Evolutionary conservation across 495 filamentous ascomycete genomes (phyloP).

Genomic region (Peziza echinospora): DNA sequence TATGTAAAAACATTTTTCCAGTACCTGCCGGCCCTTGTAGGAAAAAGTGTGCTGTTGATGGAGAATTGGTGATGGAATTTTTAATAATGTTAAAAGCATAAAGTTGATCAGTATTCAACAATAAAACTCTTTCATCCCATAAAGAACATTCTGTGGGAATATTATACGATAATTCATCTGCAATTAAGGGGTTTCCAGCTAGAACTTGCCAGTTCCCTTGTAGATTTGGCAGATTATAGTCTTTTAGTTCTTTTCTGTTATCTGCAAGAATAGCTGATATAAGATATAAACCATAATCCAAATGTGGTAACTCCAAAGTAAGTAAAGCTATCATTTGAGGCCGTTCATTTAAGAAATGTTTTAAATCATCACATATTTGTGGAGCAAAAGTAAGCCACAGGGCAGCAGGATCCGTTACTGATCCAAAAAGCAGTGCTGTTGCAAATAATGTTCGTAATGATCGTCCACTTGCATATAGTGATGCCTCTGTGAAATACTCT

Average conservation of each 20-base stretch:
- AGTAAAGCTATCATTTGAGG: neutral
- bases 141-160: neutral
- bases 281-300: neutral
- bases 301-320: neutral
- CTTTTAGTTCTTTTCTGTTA: neutral
- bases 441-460: neutral
- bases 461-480: neutral
- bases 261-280: neutral
- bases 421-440: neutral
- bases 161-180: neutral
- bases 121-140: neutral
- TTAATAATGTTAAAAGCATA: neutral
- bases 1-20: conserved; percentile 11
- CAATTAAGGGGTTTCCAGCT: neutral
- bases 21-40: conserved; percentile 4
- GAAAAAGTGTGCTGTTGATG: conserved; percentile 5
- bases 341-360: neutral
- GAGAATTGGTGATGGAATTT: neutral
- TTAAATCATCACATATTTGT: neutral
- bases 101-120: neutral
- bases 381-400: neutral
- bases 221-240: neutral
- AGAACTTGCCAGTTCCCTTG: neutral
- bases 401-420: neutral
- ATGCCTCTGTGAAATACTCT: neutral